phyloP scores from a whole-genome alignment of 371 early-diverging fungal species.

The Syncephalastrum racemosum region DNA sequence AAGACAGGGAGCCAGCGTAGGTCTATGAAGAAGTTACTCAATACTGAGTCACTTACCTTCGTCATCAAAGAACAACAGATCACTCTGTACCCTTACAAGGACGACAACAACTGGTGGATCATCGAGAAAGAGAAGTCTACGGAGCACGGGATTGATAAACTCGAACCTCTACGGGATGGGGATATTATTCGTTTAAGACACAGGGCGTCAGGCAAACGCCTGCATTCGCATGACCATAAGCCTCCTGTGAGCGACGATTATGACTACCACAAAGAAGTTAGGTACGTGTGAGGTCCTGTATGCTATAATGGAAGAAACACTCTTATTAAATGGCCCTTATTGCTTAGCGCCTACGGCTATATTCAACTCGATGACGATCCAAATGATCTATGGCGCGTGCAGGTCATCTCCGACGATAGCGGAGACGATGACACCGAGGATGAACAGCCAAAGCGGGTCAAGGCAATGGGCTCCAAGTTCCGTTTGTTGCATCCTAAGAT shows the following conservation, averaged over 20 bases:
- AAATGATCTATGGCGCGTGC: slow-evolving; percentile 76
- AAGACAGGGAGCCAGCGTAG: slow-evolving; percentile 82
- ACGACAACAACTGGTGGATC: slow-evolving; percentile 88
- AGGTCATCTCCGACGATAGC: slow-evolving; percentile 64
- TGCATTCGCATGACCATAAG: slow-evolving; percentile 56
- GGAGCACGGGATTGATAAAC: slow-evolving; percentile 45
- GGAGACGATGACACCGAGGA: slow-evolving; percentile 53
- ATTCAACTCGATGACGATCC: slow-evolving; percentile 42
- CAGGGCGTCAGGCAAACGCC: slow-evolving; percentile 61
- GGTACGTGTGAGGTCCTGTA: slow-evolving; percentile 20
- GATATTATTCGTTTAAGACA: slow-evolving; percentile 83
- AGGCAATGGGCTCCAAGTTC: slow-evolving; percentile 72
- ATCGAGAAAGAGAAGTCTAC: slow-evolving; percentile 59
- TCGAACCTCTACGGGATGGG: slow-evolving; percentile 58
- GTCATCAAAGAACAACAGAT: slow-evolving; percentile 83
- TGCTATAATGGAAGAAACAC: too few species aligned
- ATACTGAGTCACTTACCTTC: not conserved
- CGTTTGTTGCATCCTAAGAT: slow-evolving; percentile 74
- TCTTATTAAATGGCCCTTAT: too few species aligned
- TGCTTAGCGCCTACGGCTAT: slow-evolving; percentile 58
- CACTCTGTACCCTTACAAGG: slow-evolving; percentile 90
- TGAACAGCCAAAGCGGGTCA: slow-evolving; percentile 52
- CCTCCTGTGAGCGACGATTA: slow-evolving; percentile 82
- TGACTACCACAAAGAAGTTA: slow-evolving; percentile 90
- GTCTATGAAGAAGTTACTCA: slow-evolving; percentile 2